Percentiles rank a stretch among this genome's conserved stretches.
Evolutionary conservation across 2,329 filamentous ascomycete species (phyloP).

Genomic region (Fusarium palustre): DNA sequence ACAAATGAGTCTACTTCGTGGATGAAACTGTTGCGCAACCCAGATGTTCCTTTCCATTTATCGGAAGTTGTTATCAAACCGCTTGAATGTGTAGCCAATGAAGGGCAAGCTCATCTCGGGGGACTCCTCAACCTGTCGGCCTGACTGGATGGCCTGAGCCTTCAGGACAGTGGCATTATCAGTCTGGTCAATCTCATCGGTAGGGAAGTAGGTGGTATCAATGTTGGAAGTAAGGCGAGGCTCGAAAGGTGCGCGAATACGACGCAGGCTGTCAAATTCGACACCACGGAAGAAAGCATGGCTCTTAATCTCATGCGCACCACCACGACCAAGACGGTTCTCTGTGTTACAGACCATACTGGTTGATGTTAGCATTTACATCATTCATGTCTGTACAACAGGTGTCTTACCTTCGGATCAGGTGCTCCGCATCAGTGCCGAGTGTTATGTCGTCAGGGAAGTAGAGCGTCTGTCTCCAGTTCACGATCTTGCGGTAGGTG

Average conservation of each 20-base stretch:
- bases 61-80: conserved; percentile 81
- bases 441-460: conserved; percentile 96
- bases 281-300: conserved; percentile 98
- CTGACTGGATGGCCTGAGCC: conserved; percentile 80
- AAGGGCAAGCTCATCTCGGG: conserved; percentile 95
- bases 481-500: conserved; percentile 99
- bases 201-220: conserved; percentile 98
- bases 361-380: conserved; percentile 21
- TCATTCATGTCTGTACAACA: not conserved
- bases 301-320: conserved; percentile 90
- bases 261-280: conserved; percentile 90
- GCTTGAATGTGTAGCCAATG: conserved; percentile 81
- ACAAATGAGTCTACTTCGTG: conserved; percentile 29
- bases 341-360: conserved; percentile 95
- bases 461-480: conserved; percentile 95
- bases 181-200: conserved; percentile 97
- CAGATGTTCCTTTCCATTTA: conserved; percentile 47
- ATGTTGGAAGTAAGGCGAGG: conserved; percentile 92
- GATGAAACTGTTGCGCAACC: conserved; percentile 5
- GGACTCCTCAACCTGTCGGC: conserved; percentile 76
- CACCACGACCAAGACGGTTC: conserved; percentile 87
- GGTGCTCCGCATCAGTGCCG: conserved; percentile 87
- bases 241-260: conserved; percentile 95
- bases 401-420: conserved; percentile 84
- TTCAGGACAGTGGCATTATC: conserved; percentile 90